Evolutionary conservation across 305 asterid genomes (phyloP).

Genomic region (Fraxinus baroniana): DNA sequence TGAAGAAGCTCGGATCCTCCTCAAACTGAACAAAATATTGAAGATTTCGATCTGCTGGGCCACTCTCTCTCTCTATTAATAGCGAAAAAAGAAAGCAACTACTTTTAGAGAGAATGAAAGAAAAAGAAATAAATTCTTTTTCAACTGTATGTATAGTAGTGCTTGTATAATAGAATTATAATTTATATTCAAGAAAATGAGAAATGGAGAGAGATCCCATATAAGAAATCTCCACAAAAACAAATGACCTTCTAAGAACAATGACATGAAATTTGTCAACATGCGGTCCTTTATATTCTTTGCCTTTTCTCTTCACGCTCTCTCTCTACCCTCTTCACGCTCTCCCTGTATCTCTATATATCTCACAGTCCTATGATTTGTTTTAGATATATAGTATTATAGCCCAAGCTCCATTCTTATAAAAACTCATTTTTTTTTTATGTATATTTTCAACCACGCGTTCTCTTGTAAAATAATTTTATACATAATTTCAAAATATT

Average conservation of each 20-base stretch:
- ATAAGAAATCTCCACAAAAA: constrained; percentile 78
- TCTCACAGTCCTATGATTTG: constrained; percentile 16
- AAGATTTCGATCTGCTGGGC: constrained; percentile 28
- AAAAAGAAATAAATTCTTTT: constrained; percentile 16
- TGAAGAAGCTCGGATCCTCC: constrained; percentile 24
- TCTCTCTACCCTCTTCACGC: constrained; percentile 6
- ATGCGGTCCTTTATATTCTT: constrained; percentile 80
- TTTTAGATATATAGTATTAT: not conserved
- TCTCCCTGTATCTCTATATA: constrained; percentile 4
- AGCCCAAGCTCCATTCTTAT: not conserved
- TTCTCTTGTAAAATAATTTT: too few species aligned
- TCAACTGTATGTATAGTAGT: constrained; percentile 22
- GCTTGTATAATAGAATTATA: not conserved
- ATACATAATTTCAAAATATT: too few species aligned
- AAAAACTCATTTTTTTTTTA: too few species aligned
- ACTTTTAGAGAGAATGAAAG: constrained; percentile 17
- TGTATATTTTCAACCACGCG: too few species aligned
- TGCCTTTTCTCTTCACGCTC: constrained; percentile 43
- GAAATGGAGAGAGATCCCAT: constrained; percentile 57
- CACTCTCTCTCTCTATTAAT: not conserved
- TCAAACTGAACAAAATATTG: constrained; percentile 19
- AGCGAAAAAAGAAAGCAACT: constrained; percentile 20
- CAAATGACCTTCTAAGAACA: constrained; percentile 83
- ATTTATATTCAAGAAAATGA: constrained; percentile 29
- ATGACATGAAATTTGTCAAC: constrained; percentile 94